phyloP scores from a whole-genome alignment of 345 rosid species.

The Citrus cavaleriei region DNA sequence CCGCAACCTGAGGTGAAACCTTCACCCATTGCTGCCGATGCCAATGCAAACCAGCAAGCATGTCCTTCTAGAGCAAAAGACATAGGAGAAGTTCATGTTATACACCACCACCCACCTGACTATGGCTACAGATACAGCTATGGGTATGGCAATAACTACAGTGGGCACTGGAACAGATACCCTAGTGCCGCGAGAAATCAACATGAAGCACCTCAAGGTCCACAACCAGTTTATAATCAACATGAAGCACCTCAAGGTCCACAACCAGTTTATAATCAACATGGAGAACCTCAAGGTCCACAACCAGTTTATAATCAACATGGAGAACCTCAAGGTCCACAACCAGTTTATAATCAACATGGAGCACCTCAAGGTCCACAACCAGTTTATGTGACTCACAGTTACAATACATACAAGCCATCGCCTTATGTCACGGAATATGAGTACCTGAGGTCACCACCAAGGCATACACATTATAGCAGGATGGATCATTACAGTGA shows the following conservation, averaged over 20 bases:
- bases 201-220: slow-evolving; percentile 6
- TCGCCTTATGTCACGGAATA: slow-evolving; percentile 55
- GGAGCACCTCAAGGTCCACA: slow-evolving; percentile 12
- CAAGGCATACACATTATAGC: slow-evolving; percentile 27
- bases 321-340: background rate
- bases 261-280: slow-evolving; percentile 2
- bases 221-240: background rate
- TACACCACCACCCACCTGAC: slow-evolving; percentile 48
- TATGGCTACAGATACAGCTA: slow-evolving; percentile 36
- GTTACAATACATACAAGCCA: slow-evolving; percentile 59
- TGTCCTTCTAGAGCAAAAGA: slow-evolving; percentile 37
- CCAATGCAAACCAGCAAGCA: slow-evolving; percentile 28
- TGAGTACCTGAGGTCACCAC: slow-evolving; percentile 33
- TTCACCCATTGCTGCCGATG: slow-evolving; percentile 23
- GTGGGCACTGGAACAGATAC: slow-evolving; percentile 29
- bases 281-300: background rate
- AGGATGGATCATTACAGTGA: slow-evolving; percentile 37
- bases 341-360: background rate
- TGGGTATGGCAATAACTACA: slow-evolving; percentile 8
- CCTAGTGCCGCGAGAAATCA: slow-evolving; percentile 21
- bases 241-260: background rate
- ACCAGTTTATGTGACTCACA: slow-evolving; percentile 41
- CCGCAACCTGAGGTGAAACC: slow-evolving; percentile 8
- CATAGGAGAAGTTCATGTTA: slow-evolving; percentile 44
- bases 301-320: slow-evolving; percentile 3